phyloP scores from a whole-genome alignment of 106 monocot genomes.

The Iris macrosiphon region DNA sequence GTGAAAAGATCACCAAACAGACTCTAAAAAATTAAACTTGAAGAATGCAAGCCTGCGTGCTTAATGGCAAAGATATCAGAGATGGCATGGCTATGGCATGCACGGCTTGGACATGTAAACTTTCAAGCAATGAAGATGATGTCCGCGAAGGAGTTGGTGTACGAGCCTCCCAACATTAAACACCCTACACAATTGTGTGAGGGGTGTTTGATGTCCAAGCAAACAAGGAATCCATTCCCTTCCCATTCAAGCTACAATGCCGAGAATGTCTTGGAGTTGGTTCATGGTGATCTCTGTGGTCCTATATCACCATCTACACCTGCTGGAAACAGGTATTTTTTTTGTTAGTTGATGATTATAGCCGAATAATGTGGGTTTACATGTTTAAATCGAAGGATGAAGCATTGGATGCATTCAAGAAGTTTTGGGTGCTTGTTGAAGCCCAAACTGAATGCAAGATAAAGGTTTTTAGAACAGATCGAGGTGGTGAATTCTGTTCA shows the following conservation, averaged over 20 bases:
- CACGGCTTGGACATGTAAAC: constrained; percentile 3
- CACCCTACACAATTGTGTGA: neutral
- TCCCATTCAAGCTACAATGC: neutral
- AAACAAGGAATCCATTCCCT: neutral
- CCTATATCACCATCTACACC: constrained; percentile 6
- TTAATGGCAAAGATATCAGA: neutral
- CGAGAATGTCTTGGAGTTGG: neutral
- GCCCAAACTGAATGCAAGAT: neutral
- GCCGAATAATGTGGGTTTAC: neutral
- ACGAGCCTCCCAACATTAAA: neutral
- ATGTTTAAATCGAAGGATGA: neutral
- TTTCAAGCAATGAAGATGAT: constrained; percentile 3
- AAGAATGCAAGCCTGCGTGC: neutral
- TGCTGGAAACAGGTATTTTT: constrained; percentile 5
- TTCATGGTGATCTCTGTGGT: constrained; percentile 13
- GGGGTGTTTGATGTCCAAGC: neutral
- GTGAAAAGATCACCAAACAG: neutral
- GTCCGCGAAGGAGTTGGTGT: neutral
- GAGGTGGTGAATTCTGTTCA: constrained; percentile 5
- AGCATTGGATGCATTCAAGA: constrained; percentile 7
- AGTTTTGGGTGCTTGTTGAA: constrained; percentile 1
- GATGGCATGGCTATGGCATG: constrained; percentile 6
- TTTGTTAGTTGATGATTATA: constrained; percentile 11
- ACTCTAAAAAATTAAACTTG: neutral
- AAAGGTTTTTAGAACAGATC: constrained; percentile 4